Base-by-base conservation (phyloP, 768 basidiomycete genomes). In the Pleurotus tuber-regium region DNA sequence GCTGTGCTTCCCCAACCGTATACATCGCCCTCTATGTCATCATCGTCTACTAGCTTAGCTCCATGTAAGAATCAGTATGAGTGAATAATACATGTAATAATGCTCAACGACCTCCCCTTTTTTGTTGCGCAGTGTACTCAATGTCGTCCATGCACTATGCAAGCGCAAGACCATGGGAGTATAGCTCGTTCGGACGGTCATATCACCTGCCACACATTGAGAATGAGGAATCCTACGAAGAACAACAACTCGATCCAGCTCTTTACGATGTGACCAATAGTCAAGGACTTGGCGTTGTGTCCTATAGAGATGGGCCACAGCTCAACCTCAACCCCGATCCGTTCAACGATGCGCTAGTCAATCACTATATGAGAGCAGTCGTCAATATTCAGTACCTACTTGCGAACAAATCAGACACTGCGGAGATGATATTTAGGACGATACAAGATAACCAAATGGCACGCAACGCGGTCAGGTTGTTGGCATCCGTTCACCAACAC, bases 351-450 rank as follows among this genome's bases (percentile, higher is more conserved):
- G 35, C 2, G 8, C 35, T 38, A n/a, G 35, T 75, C 28, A 52
- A 60, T 11, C 59, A 82, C 48, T 90, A 91, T 62, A 75, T 86
- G 61, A 62, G 70, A 38, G 72, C 80, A 36, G 86, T 90, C 25
- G 74, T 89, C 46, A 72, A 72, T 28, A 75, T 82, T 50, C 87
- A 90, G 59, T 91, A 89, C 60, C 69, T 89, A 2, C 78, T 89
- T 50, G 84, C 83, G 1, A 84, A 81, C 63, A 63, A 67, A 3
- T 61, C 69, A 4, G 70, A 73, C 33, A 67, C 76, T 12, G 66
- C 73, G 35, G 53, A 59, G 11, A 71, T 82, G 59, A 79, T 90
- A 47, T 73, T 74, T 62, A 64, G 70, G 2, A 67, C 83, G 23
- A 76, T 85, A 12, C 69, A 11, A 75, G 73, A 41, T 58, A 68